phyloP scores from a whole-genome alignment of 2,329 filamentous ascomycete species.

The Paecilomyces fulvus region DNA sequence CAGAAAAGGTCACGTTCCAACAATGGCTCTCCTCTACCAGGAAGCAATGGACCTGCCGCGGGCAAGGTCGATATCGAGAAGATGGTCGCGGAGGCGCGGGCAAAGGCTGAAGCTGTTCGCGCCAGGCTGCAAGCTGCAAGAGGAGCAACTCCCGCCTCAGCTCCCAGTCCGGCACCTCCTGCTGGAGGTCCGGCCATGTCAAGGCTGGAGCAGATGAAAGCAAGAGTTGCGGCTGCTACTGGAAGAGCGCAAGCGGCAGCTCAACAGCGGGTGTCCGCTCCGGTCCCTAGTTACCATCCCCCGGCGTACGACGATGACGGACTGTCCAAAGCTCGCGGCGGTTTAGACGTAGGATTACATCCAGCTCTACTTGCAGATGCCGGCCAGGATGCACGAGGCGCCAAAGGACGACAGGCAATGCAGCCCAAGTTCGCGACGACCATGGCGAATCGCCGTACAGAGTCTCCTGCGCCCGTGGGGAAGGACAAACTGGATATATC shows the following conservation, averaged over 20 bases:
- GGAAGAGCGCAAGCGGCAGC: constrained; percentile 36
- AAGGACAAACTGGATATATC: constrained; percentile 46
- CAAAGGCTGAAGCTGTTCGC: constrained; percentile 41
- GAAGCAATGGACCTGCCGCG: constrained; percentile 22
- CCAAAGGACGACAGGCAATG: constrained; percentile 33
- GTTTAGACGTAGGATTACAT: constrained; percentile 67
- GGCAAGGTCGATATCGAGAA: constrained; percentile 39
- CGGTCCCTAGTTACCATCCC: constrained; percentile 29
- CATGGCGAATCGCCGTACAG: constrained; percentile 46
- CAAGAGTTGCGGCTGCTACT: constrained; percentile 69
- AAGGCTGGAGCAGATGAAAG: constrained; percentile 71
- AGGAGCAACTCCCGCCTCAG: constrained; percentile 19
- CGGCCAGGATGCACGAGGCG: constrained; percentile 35
- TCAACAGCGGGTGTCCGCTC: constrained; percentile 38
- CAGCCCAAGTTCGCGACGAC: constrained; percentile 48
- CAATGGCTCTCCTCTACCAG: constrained; percentile 40
- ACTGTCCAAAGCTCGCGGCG: constrained; percentile 49
- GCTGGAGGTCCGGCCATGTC: constrained; percentile 40
- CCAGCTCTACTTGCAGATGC: constrained; percentile 57
- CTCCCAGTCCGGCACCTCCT: constrained; percentile 28
- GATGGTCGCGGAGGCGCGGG: constrained; percentile 40
- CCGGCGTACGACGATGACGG: constrained; percentile 42
- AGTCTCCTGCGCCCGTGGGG: constrained; percentile 29
- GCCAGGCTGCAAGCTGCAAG: constrained; percentile 35
- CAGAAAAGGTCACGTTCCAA: constrained; percentile 43